A percentile compares a stretch with the other conserved stretches of the same genome.
Evolutionary conservation across 2,329 filamentous ascomycete genomes (phyloP).

Genomic region (Botrytis deweyae): DNA sequence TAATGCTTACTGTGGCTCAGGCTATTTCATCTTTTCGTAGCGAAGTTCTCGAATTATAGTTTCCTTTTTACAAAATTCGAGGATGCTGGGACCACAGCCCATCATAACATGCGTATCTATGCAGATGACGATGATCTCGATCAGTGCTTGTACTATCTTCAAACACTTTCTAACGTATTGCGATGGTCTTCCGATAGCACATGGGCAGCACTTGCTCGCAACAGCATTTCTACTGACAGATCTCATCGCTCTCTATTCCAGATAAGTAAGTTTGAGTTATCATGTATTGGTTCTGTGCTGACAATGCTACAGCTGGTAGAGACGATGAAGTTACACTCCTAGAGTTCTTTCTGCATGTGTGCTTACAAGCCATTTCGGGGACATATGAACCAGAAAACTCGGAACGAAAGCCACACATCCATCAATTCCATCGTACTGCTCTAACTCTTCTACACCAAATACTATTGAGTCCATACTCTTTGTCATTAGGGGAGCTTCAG

Average conservation of each 20-base stretch:
- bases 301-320: conserved; percentile 46
- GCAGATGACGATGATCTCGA: conserved; percentile 67
- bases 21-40: conserved; percentile 60
- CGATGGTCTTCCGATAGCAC: conserved; percentile 65
- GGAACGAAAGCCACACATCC: conserved; percentile 51
- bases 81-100: conserved; percentile 27
- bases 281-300: conserved; percentile 20
- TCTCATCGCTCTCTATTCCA: conserved; percentile 46
- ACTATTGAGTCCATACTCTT: conserved; percentile 61
- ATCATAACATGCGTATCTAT: conserved; percentile 41
- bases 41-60: conserved; percentile 55
- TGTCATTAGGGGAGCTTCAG: conserved; percentile 59
- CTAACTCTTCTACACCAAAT: conserved; percentile 70
- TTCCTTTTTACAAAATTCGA: conserved; percentile 47
- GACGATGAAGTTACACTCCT: conserved; percentile 62
- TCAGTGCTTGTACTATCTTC: conserved; percentile 75
- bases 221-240: conserved; percentile 51
- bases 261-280: conserved; percentile 50
- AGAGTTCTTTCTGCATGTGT: conserved; percentile 65
- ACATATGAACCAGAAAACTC: conserved; percentile 41
- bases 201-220: conserved; percentile 69
- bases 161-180: conserved; percentile 71
- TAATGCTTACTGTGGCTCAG: conserved; percentile 42
- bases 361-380: conserved; percentile 60
- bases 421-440: conserved; percentile 68